Evolutionary conservation across 306 rosid genomes (phyloP), one percentile per base, ranked within the genome.

Genomic region (Cicer yamashitae): DNA sequence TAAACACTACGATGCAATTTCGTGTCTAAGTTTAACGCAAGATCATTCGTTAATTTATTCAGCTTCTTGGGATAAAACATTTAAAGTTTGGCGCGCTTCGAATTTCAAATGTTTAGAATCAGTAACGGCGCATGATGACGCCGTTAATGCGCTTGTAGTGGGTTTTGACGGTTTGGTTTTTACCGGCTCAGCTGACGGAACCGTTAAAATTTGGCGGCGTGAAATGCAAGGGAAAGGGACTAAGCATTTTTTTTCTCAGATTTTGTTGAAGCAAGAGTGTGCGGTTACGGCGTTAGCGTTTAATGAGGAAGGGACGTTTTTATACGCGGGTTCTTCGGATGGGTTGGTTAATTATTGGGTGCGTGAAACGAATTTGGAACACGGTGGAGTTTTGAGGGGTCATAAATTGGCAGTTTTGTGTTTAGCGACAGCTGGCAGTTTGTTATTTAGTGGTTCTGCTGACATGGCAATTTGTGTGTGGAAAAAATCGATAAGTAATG

Each of bases 171-270:
- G 92, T 0, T 46, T 92, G 39, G 96, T 94, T 0, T 90, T 84
- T 85, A 90, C 99, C 0, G 99, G 96, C 0, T 94, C 99, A 0
- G 99, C 98, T 0, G 99, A 94, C 18, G 98, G 99, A 3, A 86
- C 86, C 1, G 87, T 94, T 0, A 94, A 94, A 68, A 84, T 90
- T 0, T 94, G 98, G 99, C 82, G 97, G 18, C 80, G 89, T 7
- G 97, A 94, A 79, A 7, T 83, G 20, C 96, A 89, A n/a, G 97
- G 96, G 25, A 92, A 92, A 57, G 89, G 90, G 17, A 92, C 98
- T 0, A 90, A 94, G 15, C 99, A 94, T 79, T 89, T 89, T 48
- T 94, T 94, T 53, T 85, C 96, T 0, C 92, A 92, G 7, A 88
- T 90, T 2, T 47, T 94, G 84, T 78, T 90, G 45, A 92, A 90